Percentiles rank a stretch among this genome's conserved stretches.
Conservation (phyloP, 345 rosid genomes). For the Citrus mangshanensis region DNA sequence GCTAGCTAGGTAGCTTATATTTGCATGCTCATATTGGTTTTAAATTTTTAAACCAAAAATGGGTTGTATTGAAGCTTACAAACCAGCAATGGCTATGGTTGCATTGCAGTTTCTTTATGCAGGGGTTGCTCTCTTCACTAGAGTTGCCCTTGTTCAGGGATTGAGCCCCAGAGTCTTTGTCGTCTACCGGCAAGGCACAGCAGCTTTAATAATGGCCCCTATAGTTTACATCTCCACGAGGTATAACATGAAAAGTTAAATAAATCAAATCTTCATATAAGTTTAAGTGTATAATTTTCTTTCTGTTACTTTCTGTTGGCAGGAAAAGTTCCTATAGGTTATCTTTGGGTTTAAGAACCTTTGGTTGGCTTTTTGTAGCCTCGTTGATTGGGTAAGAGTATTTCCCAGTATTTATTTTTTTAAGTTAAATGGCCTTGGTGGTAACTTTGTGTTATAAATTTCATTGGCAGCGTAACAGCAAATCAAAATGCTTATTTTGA, state of each 20-base stretch:
- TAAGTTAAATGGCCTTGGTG: neutral
- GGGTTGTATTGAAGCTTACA: conserved; percentile 14
- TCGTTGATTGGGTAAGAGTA: conserved; percentile 33
- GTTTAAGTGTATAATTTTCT: no score
- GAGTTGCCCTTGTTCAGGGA: conserved; percentile 31
- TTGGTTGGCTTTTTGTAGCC: conserved; percentile 30
- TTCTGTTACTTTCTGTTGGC: neutral
- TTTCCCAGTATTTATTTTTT: neutral
- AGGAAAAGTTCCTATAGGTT: conserved; percentile 22
- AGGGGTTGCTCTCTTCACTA: conserved; percentile 27
- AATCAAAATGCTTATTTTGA: conserved; percentile 42
- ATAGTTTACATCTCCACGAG: conserved; percentile 32
- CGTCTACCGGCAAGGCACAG: conserved; percentile 32
- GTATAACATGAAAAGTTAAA: neutral
- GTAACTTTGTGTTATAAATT: neutral
- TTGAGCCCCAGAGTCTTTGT: conserved; percentile 31
- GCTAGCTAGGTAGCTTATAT: neutral
- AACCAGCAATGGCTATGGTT: conserved; percentile 32
- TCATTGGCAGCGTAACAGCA: conserved; percentile 25
- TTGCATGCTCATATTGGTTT: neutral
- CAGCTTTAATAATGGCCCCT: conserved; percentile 34
- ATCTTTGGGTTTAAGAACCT: conserved; percentile 24
- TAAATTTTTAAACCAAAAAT: neutral
- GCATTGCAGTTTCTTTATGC: conserved; percentile 30
- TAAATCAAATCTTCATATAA: no score